Evolutionary conservation across 2,329 filamentous ascomycete species (phyloP), one percentile per base, ranked within the genome.

Genomic region (Drechslerella coelobrocha): DNA sequence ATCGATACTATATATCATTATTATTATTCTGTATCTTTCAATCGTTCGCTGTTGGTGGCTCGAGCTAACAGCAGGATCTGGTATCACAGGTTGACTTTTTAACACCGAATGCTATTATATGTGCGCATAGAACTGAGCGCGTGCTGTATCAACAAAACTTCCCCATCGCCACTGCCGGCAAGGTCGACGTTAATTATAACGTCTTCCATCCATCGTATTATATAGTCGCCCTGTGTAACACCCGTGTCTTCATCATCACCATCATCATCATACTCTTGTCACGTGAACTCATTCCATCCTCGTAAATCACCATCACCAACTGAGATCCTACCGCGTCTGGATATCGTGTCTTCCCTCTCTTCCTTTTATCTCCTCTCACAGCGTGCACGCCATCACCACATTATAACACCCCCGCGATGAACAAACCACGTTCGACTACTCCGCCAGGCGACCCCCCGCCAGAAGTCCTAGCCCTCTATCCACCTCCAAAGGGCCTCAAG

Each of bases 1-100:
- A 39, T 14, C 72, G 73, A 75, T 68, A 72, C 37, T 61, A 17
- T 66, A 66, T 78, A 73, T 77, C 78, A 26, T 77, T 71, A 48
- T 47, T 57, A 45, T 51, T 29, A 57, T 45, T 54, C 45, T 48
- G 21, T 27, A 4, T 17, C 17, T 8, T 5, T 9, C 9, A 39
- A 27, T 76, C 76, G 77, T 41, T 39, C 26, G 72, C 21, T 31
- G 12, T 39, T 10, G 27, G 14, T 31, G 27, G 27, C 27, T 51
- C 5, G 21, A 17, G 59, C 50, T 61, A 61, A 53, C 26, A 47
- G 26, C 10, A 19, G 2, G 9, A 7, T 19, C n/a, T 10, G 19
- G 50, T 31, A 26, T 21, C 17, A n/a, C 34, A 55, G 31, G 21
- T n/a, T n/a, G n/a, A n/a, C 34, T n/a, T n/a, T n/a, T n/a, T 8